Conservation (phyloP, 768 basidiomycete species). For the Crepidotus variabilis region DNA sequence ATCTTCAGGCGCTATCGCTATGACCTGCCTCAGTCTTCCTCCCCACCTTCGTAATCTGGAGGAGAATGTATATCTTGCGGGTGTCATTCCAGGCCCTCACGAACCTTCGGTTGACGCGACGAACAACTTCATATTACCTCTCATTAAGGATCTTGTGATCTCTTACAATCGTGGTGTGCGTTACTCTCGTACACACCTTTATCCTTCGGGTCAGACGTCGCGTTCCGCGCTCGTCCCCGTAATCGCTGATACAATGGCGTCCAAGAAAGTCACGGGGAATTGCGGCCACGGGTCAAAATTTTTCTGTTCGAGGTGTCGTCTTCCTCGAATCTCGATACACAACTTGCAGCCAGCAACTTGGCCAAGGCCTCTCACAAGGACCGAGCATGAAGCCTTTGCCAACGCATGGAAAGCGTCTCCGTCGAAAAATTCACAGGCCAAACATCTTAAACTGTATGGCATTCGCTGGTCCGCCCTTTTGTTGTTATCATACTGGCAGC, state of each 20-base stretch:
- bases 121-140: constrained; percentile 26
- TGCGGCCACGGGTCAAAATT: constrained; percentile 5
- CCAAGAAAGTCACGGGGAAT: constrained; percentile 10
- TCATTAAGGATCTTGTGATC: constrained; percentile 23
- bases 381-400: constrained; percentile 6
- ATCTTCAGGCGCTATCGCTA: constrained; percentile 26
- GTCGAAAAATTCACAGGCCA: constrained; percentile 2
- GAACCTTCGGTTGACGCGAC: constrained; percentile 23
- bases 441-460: constrained; percentile 10
- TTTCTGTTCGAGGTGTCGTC: constrained; percentile 12
- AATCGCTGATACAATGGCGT: constrained; percentile 9
- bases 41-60: constrained; percentile 19
- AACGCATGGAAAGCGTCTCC: constrained; percentile 11
- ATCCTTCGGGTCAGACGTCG: not conserved
- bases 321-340: constrained; percentile 1
- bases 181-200: constrained; percentile 4
- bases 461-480: constrained; percentile 26
- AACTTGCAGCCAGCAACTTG: constrained; percentile 5
- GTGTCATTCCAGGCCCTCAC: constrained; percentile 24
- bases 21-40: constrained; percentile 35
- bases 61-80: constrained; percentile 27
- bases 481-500: constrained; percentile 35
- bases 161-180: constrained; percentile 4
- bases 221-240: constrained; percentile 8
- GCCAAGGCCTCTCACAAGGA: constrained; percentile 1